phyloP scores from a whole-genome alignment of 2,329 filamentous ascomycete genomes.

The Nemania serpens region DNA sequence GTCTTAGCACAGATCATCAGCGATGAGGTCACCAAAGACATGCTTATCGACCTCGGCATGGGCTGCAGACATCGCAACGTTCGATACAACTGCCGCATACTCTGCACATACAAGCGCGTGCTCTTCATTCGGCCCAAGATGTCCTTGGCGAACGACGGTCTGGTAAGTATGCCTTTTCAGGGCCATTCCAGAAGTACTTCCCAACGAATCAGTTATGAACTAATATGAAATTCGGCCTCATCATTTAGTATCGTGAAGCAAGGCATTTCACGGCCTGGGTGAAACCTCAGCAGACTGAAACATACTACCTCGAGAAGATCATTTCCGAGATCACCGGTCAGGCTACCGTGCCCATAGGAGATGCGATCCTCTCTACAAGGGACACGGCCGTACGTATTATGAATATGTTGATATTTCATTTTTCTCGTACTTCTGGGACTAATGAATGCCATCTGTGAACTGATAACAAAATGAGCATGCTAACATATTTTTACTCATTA shows the following conservation, averaged over 20 bases:
- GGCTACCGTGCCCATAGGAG: conserved; percentile 47
- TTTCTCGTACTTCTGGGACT: too few species aligned
- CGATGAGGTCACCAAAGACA: conserved; percentile 19
- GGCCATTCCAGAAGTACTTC: too few species aligned
- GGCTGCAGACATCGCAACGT: conserved; percentile 17
- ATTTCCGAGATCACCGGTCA: conserved; percentile 41
- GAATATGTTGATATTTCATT: too few species aligned
- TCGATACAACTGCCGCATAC: conserved; percentile 13
- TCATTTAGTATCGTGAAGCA: conserved; percentile 9
- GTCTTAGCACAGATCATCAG: conserved; percentile 21
- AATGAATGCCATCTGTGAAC: too few species aligned
- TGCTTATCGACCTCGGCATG: conserved; percentile 26
- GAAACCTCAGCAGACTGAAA: conserved; percentile 43
- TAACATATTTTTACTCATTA: too few species aligned
- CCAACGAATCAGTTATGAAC: too few species aligned
- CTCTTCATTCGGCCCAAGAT: conserved; percentile 25
- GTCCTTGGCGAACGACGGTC: conserved; percentile 20
- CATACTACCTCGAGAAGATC: conserved; percentile 42
- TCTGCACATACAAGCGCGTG: conserved; percentile 22
- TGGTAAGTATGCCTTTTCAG: too few species aligned
- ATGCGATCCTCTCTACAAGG: conserved; percentile 44
- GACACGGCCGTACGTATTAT: too few species aligned
- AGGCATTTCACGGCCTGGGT: conserved; percentile 48
- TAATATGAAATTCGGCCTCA: too few species aligned
- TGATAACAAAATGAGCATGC: too few species aligned